These are phyloP conservation scores for Thielaviopsis ethacetica DNA, from an alignment of 2,329 filamentous ascomycete species.

Conservation along the genomic window DNA sequence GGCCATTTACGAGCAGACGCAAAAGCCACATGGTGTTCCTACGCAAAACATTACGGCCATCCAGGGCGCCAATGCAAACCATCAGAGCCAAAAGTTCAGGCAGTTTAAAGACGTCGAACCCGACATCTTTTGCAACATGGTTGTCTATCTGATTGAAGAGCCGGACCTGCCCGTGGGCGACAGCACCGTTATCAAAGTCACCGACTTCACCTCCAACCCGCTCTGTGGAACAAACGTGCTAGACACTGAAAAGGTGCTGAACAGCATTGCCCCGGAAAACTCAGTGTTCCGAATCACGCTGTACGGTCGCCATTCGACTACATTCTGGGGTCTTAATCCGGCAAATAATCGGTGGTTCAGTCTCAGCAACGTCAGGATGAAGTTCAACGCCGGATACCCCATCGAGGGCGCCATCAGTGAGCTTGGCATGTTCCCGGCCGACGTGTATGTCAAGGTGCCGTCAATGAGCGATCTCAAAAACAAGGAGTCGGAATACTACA, in stretches of 20 bases:
- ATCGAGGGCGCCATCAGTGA: slow-evolving; percentile 1
- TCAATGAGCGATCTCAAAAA: background rate
- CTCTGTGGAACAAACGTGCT: background rate
- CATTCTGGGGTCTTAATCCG: background rate
- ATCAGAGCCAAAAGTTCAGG: slow-evolving; percentile 39
- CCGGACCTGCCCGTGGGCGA: slow-evolving; percentile 28
- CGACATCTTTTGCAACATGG: slow-evolving; percentile 46
- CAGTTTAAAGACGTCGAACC: slow-evolving; percentile 43
- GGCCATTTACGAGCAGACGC: background rate
- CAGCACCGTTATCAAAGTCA: slow-evolving; percentile 49
- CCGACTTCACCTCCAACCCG: slow-evolving; percentile 65
- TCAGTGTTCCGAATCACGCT: slow-evolving; percentile 17
- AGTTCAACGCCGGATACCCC: background rate
- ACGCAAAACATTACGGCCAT: slow-evolving; percentile 15
- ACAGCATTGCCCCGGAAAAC: slow-evolving; percentile 14
- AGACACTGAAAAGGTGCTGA: background rate
- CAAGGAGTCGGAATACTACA: background rate
- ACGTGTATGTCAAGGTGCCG: background rate
- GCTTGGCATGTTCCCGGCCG: background rate
- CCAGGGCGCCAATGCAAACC: slow-evolving; percentile 26
- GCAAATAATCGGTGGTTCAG: slow-evolving; percentile 1
- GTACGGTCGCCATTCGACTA: background rate
- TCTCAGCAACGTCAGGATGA: slow-evolving; percentile 1
- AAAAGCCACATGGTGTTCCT: background rate
- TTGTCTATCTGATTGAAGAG: slow-evolving; percentile 50